Base-by-base conservation (phyloP, 2,329 filamentous ascomycete genomes). In the Eutypa lata region DNA sequence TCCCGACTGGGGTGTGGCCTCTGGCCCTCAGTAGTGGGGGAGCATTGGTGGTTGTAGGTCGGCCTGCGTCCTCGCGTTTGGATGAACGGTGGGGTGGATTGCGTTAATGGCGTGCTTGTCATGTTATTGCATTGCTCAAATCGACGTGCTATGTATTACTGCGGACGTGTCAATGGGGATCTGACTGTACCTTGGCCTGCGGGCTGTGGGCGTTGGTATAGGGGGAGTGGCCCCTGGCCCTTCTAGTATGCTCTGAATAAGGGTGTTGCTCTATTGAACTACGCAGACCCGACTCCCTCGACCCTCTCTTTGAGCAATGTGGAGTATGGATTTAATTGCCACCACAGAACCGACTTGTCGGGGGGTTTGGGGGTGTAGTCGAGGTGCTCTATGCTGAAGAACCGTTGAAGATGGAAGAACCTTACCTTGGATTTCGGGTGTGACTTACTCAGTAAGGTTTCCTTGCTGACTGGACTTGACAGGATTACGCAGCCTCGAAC, bases 301-400 rank as follows among this genome's bases (percentile, higher is more conserved):
- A 42, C 38, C 18, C 38, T 42, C 38, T 42, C 38, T 42, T 13
- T 21, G 38, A 42, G 18, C 18, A 42, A 42, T 42, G 18, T 22
- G 38, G 18, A 42, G 18, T 42, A 42, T 42, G 38, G 19, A 42
- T 42, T 42, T 21, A 5, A 42, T 42, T 42, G 38, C 38, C 38
- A 18, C 19, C 38, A 19, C 38, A 42, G 38, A 42, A 42, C 38
- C 19, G 38, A 11, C 18, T 42, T 19, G 38, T 14, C 18, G 18
- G 38, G 38, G 19, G 38, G 38, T 42, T 21, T 13, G 18, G 38
- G 38, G 18, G 18, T 10, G n/a, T 8, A 42, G 38, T 47, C 35
- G 19, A 56, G 24, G 16, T 56, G 48, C 14, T 49, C 28, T 14
- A 47, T 44, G 24, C 16, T 28, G 42, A 51, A 7, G 28, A 51